Conservation (phyloP, 352 stramenopile species). For the Phytopythium mirpurense region DNA sequence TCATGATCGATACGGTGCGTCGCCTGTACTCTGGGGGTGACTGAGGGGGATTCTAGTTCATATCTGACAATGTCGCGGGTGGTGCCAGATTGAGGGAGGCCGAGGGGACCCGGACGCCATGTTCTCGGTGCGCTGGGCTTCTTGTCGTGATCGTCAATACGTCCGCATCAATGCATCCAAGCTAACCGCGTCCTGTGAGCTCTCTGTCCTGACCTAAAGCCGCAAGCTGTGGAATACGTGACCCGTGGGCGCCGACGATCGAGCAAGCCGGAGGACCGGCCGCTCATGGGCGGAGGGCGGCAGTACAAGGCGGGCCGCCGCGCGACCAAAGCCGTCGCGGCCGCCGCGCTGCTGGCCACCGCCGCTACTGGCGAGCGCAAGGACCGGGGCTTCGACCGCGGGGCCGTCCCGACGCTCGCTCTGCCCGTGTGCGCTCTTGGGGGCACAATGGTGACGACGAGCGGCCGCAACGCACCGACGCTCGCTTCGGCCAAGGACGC, state of each 20-base stretch:
- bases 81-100: slow-evolving; percentile 57
- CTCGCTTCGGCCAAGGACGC: slow-evolving; percentile 1
- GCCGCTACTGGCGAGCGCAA: slow-evolving; percentile 17
- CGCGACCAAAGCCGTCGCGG: slow-evolving; percentile 13
- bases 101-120: slow-evolving; percentile 59
- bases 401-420: slow-evolving; percentile 13
- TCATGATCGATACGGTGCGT: slow-evolving; percentile 72
- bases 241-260: slow-evolving; percentile 17
- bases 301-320: slow-evolving; percentile 5
- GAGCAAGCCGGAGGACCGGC: slow-evolving; percentile 8
- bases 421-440: not conserved
- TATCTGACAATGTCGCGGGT: no score
- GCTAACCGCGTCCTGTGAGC: no score
- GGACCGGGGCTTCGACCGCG: slow-evolving; percentile 34
- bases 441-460: not conserved
- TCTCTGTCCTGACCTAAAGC: not conserved
- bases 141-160: not conserved
- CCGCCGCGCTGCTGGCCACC: slow-evolving; percentile 12
- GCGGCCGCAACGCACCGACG: not conserved
- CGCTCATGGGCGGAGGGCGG: not conserved
- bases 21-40: no score
- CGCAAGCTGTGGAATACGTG: not conserved
- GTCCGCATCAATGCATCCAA: no score
- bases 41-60: no score
- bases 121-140: slow-evolving; percentile 25